phyloP scores from a whole-genome alignment of 495 filamentous ascomycete species.

The Sordaria brevicollis region DNA sequence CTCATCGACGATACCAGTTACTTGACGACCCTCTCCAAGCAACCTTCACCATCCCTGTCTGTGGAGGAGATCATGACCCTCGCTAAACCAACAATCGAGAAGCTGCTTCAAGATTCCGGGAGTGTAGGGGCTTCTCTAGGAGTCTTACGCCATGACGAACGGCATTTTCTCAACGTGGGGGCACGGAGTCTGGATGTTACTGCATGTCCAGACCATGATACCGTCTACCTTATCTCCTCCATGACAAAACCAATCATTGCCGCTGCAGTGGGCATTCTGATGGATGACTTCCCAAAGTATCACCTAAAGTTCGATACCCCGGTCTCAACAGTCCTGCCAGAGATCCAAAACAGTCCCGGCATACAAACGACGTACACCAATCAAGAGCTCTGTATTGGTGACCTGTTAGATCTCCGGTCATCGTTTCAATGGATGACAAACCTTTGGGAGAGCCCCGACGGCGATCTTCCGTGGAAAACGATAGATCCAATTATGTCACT shows the following conservation, averaged over 20 bases:
- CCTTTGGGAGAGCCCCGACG: slow-evolving; percentile 12
- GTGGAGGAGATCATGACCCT: neutral
- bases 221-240: slow-evolving; percentile 27
- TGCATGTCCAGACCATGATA: slow-evolving; percentile 11
- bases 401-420: slow-evolving; percentile 11
- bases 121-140: slow-evolving; percentile 3
- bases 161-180: neutral
- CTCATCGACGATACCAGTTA: neutral
- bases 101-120: neutral
- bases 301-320: slow-evolving; percentile 8
- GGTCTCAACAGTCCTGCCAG: slow-evolving; percentile 1
- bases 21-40: neutral
- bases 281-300: slow-evolving; percentile 15
- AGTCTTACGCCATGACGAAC: neutral
- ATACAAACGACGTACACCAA: neutral
- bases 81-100: neutral
- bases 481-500: neutral
- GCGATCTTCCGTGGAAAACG: slow-evolving; percentile 4
- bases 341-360: neutral
- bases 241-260: slow-evolving; percentile 29
- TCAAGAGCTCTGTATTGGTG: slow-evolving; percentile 4
- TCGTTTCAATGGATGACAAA: slow-evolving; percentile 7
- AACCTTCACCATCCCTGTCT: neutral
- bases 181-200: neutral
- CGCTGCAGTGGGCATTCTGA: slow-evolving; percentile 23